Evolutionary conservation across 192 early-diverging fungal species (phyloP).

Genomic region (Backusella tuberculispora): DNA sequence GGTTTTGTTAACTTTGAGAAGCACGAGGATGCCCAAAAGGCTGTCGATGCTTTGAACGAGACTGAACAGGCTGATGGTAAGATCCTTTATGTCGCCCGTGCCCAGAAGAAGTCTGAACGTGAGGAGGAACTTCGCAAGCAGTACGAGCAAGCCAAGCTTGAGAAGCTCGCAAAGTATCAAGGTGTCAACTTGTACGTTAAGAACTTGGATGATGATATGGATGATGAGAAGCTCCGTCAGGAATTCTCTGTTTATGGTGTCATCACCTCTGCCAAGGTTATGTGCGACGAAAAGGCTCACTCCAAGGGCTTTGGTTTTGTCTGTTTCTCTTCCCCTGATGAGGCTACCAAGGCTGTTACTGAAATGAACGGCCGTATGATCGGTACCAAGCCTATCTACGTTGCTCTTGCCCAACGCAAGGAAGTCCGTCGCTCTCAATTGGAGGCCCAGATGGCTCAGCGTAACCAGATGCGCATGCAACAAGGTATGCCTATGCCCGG

Average conservation of each 20-base stretch:
- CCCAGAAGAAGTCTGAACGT: constrained; percentile 98
- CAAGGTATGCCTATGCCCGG: constrained; percentile 51
- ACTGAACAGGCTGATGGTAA: constrained; percentile 85
- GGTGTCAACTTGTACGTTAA: constrained; percentile 99
- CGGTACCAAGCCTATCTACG: constrained; percentile 86
- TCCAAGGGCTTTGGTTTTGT: constrained; percentile 99
- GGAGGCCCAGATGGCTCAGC: constrained; percentile 65
- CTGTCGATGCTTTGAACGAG: constrained; percentile 94
- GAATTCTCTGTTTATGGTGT: constrained; percentile 96
- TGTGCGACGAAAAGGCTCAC: constrained; percentile 88
- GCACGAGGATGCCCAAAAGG: constrained; percentile 86
- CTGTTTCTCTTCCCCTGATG: constrained; percentile 97
- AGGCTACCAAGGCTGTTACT: constrained; percentile 97
- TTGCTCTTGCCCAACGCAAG: constrained; percentile 90
- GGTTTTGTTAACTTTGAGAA: constrained; percentile 97
- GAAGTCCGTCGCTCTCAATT: constrained; percentile 86
- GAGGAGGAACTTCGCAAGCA: constrained; percentile 94
- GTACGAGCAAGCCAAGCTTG: constrained; percentile 94
- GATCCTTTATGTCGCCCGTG: constrained; percentile 93
- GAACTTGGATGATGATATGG: constrained; percentile 96
- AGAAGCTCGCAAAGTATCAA: constrained; percentile 99
- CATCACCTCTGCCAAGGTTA: constrained; percentile 98
- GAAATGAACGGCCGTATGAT: constrained; percentile 94
- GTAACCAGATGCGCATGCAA: constrained; percentile 48
- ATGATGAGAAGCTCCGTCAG: constrained; percentile 95